Base-by-base conservation (phyloP, 106 monocot genomes). In the Dendrobium huoshanense region DNA sequence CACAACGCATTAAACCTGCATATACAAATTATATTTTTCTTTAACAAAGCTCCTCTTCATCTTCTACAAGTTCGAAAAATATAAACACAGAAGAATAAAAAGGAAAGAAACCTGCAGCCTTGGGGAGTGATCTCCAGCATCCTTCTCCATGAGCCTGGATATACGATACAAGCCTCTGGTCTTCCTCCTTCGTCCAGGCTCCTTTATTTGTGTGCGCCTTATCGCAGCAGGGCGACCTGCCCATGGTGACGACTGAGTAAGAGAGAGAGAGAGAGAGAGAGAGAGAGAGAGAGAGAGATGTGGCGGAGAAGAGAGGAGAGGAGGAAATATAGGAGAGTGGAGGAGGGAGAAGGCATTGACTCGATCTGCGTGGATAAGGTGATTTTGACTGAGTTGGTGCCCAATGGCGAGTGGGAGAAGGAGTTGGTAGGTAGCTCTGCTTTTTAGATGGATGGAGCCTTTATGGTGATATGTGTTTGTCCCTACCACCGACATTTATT, bases 121-220 rank as follows among this genome's bases (percentile, higher is more conserved):
- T 93, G 33, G 96, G 96, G 56, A 96, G 93, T 7, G 96, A 93
- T 13, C 96, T 83, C 96, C 96, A 96, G 78, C 91, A 90, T 1
- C 90, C 96, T 49, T 96, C 96, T 10, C 96, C 96, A 76, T 93
- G 88, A 48, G 91, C 84, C 49, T 84, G 84, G 89, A 96, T 96
- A 85, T 96, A 93, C 70, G 96, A 77, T 44, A 93, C 83, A 70
- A 96, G 90, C 0, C 88, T 81, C 31, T 93, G 89, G 79, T 96
- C 96, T 65, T 96, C 96, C 58, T 96, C 96, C 73, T 93, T 96
- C 5, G 93, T 93, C 96, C 96, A 96, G 1, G 91, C 96, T 11
- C 96, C 96, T 77, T 96, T 96, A 91, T 96, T 96, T 10, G 90
- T 96, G 81, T 96, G 96, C 2, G 88, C 93, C 74, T 96, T 96